Evolutionary conservation across 2,329 filamentous ascomycete species (phyloP).

Genomic region (Apiospora malaysiana): DNA sequence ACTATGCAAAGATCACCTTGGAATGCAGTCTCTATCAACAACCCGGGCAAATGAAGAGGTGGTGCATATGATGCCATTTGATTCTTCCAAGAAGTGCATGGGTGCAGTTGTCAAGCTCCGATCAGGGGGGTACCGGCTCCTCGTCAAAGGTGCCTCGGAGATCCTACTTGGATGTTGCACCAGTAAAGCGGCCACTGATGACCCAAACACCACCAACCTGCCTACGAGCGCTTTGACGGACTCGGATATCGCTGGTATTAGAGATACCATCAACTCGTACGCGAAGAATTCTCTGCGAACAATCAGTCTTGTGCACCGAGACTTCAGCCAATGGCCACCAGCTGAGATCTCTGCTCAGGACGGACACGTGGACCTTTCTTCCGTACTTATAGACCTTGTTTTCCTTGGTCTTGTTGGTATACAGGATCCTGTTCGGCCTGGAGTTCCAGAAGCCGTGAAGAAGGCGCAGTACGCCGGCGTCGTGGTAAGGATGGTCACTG

Average conservation of each 20-base stretch:
- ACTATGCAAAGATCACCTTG: slow-evolving; percentile 56
- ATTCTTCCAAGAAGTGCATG: slow-evolving; percentile 63
- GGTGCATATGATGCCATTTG: slow-evolving; percentile 59
- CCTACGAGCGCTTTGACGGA: slow-evolving; percentile 49
- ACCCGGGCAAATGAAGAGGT: slow-evolving; percentile 52
- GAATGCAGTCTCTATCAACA: slow-evolving; percentile 53
- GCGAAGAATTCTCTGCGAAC: slow-evolving; percentile 74
- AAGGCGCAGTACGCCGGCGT: slow-evolving; percentile 73
- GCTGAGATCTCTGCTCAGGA: slow-evolving; percentile 66
- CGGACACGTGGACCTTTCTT: slow-evolving; percentile 64
- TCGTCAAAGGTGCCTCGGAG: slow-evolving; percentile 63
- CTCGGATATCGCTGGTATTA: slow-evolving; percentile 60
- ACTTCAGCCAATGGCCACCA: slow-evolving; percentile 74
- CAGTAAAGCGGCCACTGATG: slow-evolving; percentile 37
- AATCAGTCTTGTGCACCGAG: slow-evolving; percentile 75
- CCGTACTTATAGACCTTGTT: slow-evolving; percentile 74
- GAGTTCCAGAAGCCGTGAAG: slow-evolving; percentile 70
- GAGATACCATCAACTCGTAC: slow-evolving; percentile 63
- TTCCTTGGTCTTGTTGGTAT: slow-evolving; percentile 77
- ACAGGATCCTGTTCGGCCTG: slow-evolving; percentile 73
- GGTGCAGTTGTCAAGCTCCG: slow-evolving; percentile 58
- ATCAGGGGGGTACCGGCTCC: slow-evolving; percentile 52
- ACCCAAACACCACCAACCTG: slow-evolving; percentile 48
- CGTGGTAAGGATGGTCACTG: slow-evolving; percentile 76
- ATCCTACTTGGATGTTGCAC: slow-evolving; percentile 55